Conservation (phyloP, 2,329 filamentous ascomycete species). For the Fusarium buharicum region DNA sequence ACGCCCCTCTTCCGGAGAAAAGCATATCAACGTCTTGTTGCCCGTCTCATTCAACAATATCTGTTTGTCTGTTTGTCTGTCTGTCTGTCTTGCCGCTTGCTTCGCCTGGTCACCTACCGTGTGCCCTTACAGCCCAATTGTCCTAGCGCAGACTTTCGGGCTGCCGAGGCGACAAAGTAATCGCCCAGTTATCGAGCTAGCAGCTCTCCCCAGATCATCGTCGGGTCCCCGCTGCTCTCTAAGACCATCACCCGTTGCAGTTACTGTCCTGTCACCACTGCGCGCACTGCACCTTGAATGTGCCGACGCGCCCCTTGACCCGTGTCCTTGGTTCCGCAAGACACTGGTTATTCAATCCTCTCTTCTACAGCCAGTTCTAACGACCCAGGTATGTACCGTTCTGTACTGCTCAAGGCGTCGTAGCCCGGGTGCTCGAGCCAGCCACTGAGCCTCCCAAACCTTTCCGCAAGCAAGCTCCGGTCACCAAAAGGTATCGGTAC, state of each 20-base stretch:
- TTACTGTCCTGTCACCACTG: neutral
- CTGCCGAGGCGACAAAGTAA: slow-evolving; percentile 37
- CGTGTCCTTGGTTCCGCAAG: slow-evolving; percentile 14
- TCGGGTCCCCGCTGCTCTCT: slow-evolving; percentile 23
- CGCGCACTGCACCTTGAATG: slow-evolving; percentile 14
- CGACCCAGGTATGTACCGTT: slow-evolving; percentile 15
- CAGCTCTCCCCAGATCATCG: slow-evolving; percentile 44
- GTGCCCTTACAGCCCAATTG: slow-evolving; percentile 30
- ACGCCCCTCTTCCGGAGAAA: slow-evolving; percentile 30
- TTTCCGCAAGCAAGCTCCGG: slow-evolving; percentile 34
- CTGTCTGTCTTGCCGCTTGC: neutral
- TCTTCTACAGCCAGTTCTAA: neutral
- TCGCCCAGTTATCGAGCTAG: slow-evolving; percentile 39
- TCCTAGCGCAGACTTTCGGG: slow-evolving; percentile 37
- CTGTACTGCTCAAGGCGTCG: slow-evolving; percentile 1
- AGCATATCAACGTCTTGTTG: slow-evolving; percentile 40
- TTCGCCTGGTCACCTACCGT: slow-evolving; percentile 8
- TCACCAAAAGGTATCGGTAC: slow-evolving; percentile 38
- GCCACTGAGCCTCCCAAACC: slow-evolving; percentile 29
- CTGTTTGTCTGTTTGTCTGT: slow-evolving; percentile 2
- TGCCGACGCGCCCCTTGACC: slow-evolving; percentile 10
- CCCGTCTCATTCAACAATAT: slow-evolving; percentile 20
- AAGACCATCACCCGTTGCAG: slow-evolving; percentile 27
- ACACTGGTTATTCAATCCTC: neutral
- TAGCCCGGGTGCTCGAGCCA: slow-evolving; percentile 28